Conservation (phyloP, 768 basidiomycete genomes). For the Baorangia bicolor region DNA sequence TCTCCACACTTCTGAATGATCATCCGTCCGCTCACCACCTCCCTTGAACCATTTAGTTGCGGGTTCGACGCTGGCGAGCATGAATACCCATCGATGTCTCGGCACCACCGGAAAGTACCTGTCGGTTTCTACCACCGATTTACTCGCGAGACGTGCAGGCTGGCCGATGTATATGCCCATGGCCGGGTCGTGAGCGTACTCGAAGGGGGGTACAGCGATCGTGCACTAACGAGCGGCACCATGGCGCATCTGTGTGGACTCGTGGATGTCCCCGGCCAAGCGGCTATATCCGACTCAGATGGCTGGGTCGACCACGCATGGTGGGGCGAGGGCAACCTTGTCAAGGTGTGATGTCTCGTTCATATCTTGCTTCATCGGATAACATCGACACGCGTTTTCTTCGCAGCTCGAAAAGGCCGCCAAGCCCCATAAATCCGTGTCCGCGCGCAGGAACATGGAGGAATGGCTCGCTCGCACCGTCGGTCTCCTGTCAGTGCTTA, state of each 20-base stretch:
- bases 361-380: neutral
- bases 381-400: neutral
- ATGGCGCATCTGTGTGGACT: constrained; percentile 82
- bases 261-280: constrained; percentile 20
- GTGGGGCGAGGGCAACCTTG: constrained; percentile 65
- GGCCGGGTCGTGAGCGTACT: constrained; percentile 85
- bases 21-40: neutral
- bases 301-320: constrained; percentile 46
- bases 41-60: constrained; percentile 47
- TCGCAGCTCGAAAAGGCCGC: constrained; percentile 61
- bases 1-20: neutral
- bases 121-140: constrained; percentile 84
- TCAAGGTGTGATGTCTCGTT: constrained; percentile 41
- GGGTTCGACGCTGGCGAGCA: constrained; percentile 96
- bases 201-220: constrained; percentile 94
- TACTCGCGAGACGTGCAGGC: constrained; percentile 61
- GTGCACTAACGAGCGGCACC: constrained; percentile 78
- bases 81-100: constrained; percentile 87
- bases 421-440: constrained; percentile 54
- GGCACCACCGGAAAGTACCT: constrained; percentile 89
- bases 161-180: constrained; percentile 63
- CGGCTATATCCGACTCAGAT: neutral
- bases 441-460: constrained; percentile 35
- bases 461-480: constrained; percentile 61
- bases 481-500: constrained; percentile 16